Evolutionary conservation across 768 basidiomycete genomes (phyloP), one percentile per base, ranked within the genome.

Genomic region (Leccinum arenicola): DNA sequence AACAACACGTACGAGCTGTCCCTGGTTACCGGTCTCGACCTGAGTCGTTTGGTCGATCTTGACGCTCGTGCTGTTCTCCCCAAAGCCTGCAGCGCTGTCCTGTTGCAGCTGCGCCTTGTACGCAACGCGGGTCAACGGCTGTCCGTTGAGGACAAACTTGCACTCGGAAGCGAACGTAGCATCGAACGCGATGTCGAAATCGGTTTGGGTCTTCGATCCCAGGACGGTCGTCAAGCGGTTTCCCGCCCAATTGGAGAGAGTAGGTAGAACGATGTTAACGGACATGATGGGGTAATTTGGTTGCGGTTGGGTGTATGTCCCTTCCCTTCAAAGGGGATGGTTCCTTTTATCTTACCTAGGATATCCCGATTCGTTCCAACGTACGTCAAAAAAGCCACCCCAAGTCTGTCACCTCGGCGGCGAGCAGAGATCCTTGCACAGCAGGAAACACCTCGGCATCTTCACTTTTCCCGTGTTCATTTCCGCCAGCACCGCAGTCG

Each of bases 231-330:
- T 68, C 55, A 83, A 52, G 62, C 66, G 77, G 53, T 70, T 65
- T 61, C 80, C 61, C 14, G 78, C 74, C 78, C 78, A 82, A 45
- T 68, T 65, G 25, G 73, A 71, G 60, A 82, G 80, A 3, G 73
- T 61, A 7, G 77, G 79, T 52, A 78, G 73, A 54, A 76, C 72
- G 59, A 76, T 67, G 35, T 66, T 66, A 7, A 59, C 57, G 31
- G 70, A 59, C 73, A 73, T 74, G 57, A 6, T 12, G 31, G 48
- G 14, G 10, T 33, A 1, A 11, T 4, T 43, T 43, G 40, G n/a
- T 40, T 31, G 31, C 33, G 35, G 8, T 35, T 11, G 45, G 48
- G 25, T 12, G 4, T 29, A 17, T 23, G 10, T 29, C 1, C 51
- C 35, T 23, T 25, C 15, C 2, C 12, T 9, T n/a, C 2, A 0